Base-by-base conservation (phyloP, 495 filamentous ascomycete species). In the Oidiodendron maius region DNA sequence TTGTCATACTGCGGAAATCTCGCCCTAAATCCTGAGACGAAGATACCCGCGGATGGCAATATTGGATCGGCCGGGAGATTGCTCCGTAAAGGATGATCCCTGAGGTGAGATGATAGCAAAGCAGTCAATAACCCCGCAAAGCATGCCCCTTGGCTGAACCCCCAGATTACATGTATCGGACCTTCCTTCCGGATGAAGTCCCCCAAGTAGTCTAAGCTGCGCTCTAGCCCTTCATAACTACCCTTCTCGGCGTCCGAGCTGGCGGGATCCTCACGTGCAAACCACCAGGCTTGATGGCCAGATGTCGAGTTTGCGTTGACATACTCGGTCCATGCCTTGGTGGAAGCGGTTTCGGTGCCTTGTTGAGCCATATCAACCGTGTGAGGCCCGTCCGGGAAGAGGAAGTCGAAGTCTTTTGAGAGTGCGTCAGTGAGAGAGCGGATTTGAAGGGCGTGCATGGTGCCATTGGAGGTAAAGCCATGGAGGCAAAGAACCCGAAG, bases 401-500 rank as follows among this genome's bases (percentile, higher is more conserved):
- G 3, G 44, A 52, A 52, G 1, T 52, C 36, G 35, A 47, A 52
- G 5, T 52, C 39, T 23, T 9, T 10, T 3, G 43, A 32, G 22
- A 52, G 44, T 1, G 23, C 35, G 1, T 40, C 22, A 21, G 44
- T 52, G 21, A 52, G 8, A 16, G 1, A 5, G 10, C 50, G 43
- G 32, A 40, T 17, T 41, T 52, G 50, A 12, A 39, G 25, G 9
- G 43, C 44, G 10, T 41, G 50, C 1, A 52, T 38, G 21, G 15
- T 18, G 42, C 50, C 50, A 20, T 52, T 52, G 1, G 50, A 47
- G 22, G 50, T 39, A 21, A 47, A 52, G 50, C 50, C 50, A 22
- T 52, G 50, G 1, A 52, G 50, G 44, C 50, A 52, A 13, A 52
- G 50, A 18, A 52, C 34, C 15, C 44, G 43, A 5, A 35, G 37